Conservation (phyloP, 768 basidiomycete genomes). For the Obba rivulosa region DNA sequence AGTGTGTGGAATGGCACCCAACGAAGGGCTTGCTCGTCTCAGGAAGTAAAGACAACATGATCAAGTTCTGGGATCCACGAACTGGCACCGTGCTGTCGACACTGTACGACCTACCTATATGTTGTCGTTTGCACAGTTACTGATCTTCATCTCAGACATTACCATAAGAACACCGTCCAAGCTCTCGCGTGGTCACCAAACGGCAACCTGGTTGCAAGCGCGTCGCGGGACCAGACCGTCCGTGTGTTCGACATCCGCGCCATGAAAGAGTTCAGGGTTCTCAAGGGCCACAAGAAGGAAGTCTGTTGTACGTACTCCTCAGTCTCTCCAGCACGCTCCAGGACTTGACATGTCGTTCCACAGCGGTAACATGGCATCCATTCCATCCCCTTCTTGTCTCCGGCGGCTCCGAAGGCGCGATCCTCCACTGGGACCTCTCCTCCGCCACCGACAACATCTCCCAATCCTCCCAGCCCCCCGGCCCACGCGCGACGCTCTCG, state of each 20-base stretch:
- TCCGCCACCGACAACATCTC: constrained; percentile 44
- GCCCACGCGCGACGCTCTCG: constrained; percentile 80
- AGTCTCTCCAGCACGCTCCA: background rate
- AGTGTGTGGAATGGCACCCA: constrained; percentile 98
- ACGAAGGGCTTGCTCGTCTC: constrained; percentile 92
- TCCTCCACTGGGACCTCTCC: constrained; percentile 91
- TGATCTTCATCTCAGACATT: constrained; percentile 51
- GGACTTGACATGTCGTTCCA: background rate
- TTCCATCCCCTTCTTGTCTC: constrained; percentile 88
- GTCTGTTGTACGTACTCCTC: constrained; percentile 78
- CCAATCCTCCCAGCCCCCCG: constrained; percentile 27
- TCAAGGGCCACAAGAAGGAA: constrained; percentile 98
- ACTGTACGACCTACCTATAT: constrained; percentile 46
- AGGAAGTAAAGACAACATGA: constrained; percentile 95
- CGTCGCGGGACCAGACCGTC: constrained; percentile 90
- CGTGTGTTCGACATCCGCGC: constrained; percentile 97
- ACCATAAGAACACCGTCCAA: constrained; percentile 97
- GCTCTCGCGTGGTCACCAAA: constrained; percentile 91
- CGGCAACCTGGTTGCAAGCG: constrained; percentile 90
- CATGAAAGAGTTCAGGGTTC: constrained; percentile 90
- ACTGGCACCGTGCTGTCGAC: constrained; percentile 89
- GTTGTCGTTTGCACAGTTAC: background rate
- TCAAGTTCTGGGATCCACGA: constrained; percentile 99
- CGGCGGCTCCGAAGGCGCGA: constrained; percentile 90
- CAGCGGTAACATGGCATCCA: constrained; percentile 95